phyloP scores from a whole-genome alignment of 2,329 filamentous ascomycete genomes.

The Teratosphaeria zuluensis region DNA sequence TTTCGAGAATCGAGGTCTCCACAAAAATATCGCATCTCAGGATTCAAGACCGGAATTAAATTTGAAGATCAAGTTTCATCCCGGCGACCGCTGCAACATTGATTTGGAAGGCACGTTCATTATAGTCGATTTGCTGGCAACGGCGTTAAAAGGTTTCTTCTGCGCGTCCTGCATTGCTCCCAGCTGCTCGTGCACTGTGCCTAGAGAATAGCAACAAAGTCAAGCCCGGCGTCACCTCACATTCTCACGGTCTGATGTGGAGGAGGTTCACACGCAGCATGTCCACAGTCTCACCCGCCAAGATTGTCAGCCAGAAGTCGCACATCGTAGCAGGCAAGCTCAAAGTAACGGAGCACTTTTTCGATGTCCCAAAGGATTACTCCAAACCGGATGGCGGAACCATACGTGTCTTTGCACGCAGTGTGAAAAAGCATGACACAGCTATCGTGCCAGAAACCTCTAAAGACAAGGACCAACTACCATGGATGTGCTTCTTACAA shows the following conservation, averaged over 20 bases:
- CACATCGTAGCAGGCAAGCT: slow-evolving; percentile 56
- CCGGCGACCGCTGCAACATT: not conserved
- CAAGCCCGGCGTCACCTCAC: not conserved
- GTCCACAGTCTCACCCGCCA: slow-evolving; percentile 33
- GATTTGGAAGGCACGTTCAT: not conserved
- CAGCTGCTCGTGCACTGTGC: not conserved
- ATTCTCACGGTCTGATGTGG: not conserved
- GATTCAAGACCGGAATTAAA: not conserved
- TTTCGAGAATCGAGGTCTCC: not conserved
- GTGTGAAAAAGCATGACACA: slow-evolving; percentile 58
- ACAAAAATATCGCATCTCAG: not conserved
- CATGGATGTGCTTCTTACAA: slow-evolving; percentile 64
- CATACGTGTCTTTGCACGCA: slow-evolving; percentile 69
- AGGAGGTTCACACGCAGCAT: slow-evolving; percentile 16
- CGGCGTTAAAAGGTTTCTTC: not conserved
- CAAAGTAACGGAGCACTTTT: slow-evolving; percentile 71
- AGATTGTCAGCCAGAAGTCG: slow-evolving; percentile 37
- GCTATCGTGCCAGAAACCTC: slow-evolving; percentile 36
- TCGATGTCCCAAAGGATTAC: slow-evolving; percentile 77
- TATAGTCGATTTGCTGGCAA: not conserved
- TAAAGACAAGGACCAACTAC: slow-evolving; percentile 40
- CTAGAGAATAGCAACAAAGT: not conserved
- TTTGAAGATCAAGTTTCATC: not conserved
- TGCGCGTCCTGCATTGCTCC: not conserved
- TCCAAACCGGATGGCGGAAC: slow-evolving; percentile 47